Base-by-base conservation (phyloP, 2,329 filamentous ascomycete species). In the Fusarium brachygibbosum region DNA sequence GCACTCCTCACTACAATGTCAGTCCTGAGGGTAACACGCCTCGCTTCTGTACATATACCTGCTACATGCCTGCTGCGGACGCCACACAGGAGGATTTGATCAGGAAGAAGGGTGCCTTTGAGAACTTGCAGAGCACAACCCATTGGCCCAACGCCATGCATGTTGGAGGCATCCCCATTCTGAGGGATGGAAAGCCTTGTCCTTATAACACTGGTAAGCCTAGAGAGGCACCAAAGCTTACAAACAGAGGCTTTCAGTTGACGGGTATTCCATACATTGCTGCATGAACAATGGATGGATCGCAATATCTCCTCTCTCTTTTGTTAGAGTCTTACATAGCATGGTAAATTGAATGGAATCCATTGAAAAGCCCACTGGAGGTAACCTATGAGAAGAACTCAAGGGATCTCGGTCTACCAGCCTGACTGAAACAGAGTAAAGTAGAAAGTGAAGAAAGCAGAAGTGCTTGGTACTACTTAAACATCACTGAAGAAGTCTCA, bases 121-220 rank as follows among this genome's bases (percentile, higher is more conserved):
- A 63, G 35, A 55, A 41, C 1, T 4, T 63, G 0, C 59, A 63
- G 41, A 45, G 59, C 0, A 63, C 59, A 0, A 63, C 59, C 0
- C 59, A 63, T 12, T 63, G 59, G 59, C 59, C 58, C 5, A 63
- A 63, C 19, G 59, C 59, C 13, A 63, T 63, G 59, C 59, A 63
- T 23, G 48, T 63, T 6, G 59, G 59, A 1, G 58, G 58, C 1
- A 63, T 63, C 21, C 58, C 58, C 9, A n/a, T 63, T 17, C 3
- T 63, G 17, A 25, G 59, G 0, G 51, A 63, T 5, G 59, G 59
- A 10, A 35, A 63, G 25, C 59, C 59, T 42, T 63, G 59, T 23
- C 59, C 59, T 14, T 63, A 63, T 3, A 63, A 63, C 5, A 63
- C 59, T 1, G 37, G 37, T 2, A 63, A 19, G 35, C 59, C 59